These are phyloP conservation scores for Penicillium verrucosum DNA, from an alignment of 2,329 filamentous ascomycete genomes.

Conservation along the genomic window DNA sequence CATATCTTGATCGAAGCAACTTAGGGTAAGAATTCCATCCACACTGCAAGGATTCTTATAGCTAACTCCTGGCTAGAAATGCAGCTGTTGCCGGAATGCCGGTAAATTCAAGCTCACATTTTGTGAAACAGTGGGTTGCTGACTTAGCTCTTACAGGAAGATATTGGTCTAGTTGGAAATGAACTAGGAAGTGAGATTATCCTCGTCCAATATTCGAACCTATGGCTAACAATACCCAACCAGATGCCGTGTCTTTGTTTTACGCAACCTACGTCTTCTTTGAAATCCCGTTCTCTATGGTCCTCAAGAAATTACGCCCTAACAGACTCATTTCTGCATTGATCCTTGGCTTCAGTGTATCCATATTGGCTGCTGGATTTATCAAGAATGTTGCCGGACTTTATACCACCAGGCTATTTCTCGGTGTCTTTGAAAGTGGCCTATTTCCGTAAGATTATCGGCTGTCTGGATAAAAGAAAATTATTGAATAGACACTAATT, in stretches of 20 bases:
- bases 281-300: conserved; percentile 42
- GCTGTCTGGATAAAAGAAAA: neutral
- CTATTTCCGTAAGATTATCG: conserved; percentile 12
- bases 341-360: conserved; percentile 38
- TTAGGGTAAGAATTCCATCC: conserved; percentile 39
- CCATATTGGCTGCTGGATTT: conserved; percentile 42
- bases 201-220: conserved; percentile 17
- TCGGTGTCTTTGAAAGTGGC: conserved; percentile 19
- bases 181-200: conserved; percentile 30
- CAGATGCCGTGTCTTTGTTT: conserved; percentile 42
- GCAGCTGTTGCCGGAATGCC: conserved; percentile 15
- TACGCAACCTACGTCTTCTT: conserved; percentile 45
- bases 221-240: conserved; percentile 5
- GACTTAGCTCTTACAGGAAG: conserved; percentile 6
- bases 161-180: conserved; percentile 36
- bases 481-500: neutral
- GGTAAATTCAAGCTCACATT: neutral
- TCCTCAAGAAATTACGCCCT: conserved; percentile 40
- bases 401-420: conserved; percentile 27
- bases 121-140: neutral
- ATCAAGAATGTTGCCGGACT: conserved; percentile 29
- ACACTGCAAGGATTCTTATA: neutral
- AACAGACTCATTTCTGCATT: conserved; percentile 26
- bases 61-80: conserved; percentile 6
- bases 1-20: conserved; percentile 50